phyloP scores from a whole-genome alignment of 2,329 filamentous ascomycete species.

The Penicillium sp. region DNA sequence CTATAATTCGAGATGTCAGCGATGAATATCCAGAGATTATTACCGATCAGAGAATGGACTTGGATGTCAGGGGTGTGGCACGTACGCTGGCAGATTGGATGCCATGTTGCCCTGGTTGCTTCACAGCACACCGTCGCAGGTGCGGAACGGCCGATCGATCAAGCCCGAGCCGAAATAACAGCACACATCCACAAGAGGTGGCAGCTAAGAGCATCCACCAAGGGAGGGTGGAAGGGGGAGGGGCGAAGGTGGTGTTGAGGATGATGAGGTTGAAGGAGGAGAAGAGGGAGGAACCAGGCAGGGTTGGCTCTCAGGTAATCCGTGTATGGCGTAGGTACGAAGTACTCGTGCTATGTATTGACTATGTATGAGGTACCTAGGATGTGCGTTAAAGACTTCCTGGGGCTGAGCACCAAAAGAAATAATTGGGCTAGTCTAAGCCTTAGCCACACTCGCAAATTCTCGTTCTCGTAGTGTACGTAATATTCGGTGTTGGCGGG shows the following conservation, averaged over 20 bases:
- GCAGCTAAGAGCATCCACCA: neutral
- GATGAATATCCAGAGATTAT: conserved; percentile 9
- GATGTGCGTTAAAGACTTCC: conserved; percentile 5
- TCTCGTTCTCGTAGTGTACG: conserved; percentile 2
- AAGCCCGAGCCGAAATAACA: conserved; percentile 28
- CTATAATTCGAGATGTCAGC: conserved; percentile 42
- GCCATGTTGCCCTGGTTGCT: conserved; percentile 42
- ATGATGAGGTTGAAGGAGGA: conserved; percentile 14
- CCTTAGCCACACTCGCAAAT: neutral
- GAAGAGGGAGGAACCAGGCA: conserved; percentile 14
- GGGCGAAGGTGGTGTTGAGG: conserved; percentile 14
- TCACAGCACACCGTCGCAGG: conserved; percentile 25
- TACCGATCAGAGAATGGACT: neutral
- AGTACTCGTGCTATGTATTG: conserved; percentile 18
- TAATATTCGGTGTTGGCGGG: conserved; percentile 4
- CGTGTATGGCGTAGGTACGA: conserved; percentile 20
- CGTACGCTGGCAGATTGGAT: conserved; percentile 60
- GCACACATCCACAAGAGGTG: conserved; percentile 32
- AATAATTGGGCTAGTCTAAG: neutral
- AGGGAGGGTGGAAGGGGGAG: conserved; percentile 5
- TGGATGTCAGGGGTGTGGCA: conserved; percentile 21
- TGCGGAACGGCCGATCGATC: conserved; percentile 34
- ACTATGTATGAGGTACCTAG: conserved; percentile 11
- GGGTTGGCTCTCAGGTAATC: conserved; percentile 17
- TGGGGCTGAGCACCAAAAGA: conserved; percentile 18